A percentile compares a stretch with the other conserved stretches of the same genome.
phyloP scores from a whole-genome alignment of 306 rosid genomes.

The Ormosia emarginata region DNA sequence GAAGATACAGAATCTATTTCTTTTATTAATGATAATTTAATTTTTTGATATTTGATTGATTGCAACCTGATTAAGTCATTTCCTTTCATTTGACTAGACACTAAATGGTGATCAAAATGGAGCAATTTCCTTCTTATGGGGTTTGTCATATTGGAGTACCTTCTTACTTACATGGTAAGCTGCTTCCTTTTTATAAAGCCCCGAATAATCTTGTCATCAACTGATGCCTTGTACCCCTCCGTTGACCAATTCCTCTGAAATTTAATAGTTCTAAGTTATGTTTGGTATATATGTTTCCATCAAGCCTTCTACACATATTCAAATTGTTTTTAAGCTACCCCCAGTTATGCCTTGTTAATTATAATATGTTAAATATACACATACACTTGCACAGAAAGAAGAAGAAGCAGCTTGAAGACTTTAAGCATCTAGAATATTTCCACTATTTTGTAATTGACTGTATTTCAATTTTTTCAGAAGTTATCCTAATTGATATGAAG shows the following conservation, averaged over 20 bases:
- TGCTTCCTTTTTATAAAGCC: not conserved
- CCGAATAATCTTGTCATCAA: not conserved
- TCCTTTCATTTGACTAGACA: constrained; percentile 30
- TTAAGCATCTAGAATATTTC: not conserved
- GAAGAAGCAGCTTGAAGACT: constrained; percentile 5
- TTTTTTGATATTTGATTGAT: not conserved
- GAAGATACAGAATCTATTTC: not conserved
- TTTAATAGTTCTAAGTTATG: not conserved
- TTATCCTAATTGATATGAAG: constrained; percentile 10
- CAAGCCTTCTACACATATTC: not conserved
- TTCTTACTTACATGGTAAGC: constrained; percentile 87
- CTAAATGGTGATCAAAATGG: constrained; percentile 24
- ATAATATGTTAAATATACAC: not conserved
- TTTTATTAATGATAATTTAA: not conserved
- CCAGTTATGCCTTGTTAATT: not conserved
- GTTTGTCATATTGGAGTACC: constrained; percentile 96
- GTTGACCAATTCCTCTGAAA: not conserved
- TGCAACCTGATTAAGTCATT: not conserved
- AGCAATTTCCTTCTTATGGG: constrained; percentile 84
- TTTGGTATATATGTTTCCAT: not conserved
- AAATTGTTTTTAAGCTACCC: not conserved
- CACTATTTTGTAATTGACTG: not conserved
- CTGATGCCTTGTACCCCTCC: not conserved
- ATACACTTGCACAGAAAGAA: not conserved
- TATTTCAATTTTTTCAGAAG: not conserved